A percentile compares a stretch with the other conserved stretches of the same genome.
phyloP scores from a whole-genome alignment of 2,329 filamentous ascomycete genomes.

The Curvularia sp. region DNA sequence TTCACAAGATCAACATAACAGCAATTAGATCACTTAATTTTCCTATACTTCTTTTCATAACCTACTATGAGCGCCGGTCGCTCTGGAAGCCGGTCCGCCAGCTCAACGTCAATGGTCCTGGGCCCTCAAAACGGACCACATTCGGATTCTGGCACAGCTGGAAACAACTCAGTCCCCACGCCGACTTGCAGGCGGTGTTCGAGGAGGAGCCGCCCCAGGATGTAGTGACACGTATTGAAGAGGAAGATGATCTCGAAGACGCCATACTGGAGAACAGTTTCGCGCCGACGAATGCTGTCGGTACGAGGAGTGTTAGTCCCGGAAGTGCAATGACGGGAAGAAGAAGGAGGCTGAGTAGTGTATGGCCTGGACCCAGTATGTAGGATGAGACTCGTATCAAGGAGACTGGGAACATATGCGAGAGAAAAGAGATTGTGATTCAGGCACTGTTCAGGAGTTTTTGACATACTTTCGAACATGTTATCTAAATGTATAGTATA shows the following conservation, averaged over 20 bases:
- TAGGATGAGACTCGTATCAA: constrained; percentile 2
- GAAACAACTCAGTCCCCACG: constrained; percentile 71
- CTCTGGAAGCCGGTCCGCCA: constrained; percentile 65
- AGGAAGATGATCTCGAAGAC: constrained; percentile 58
- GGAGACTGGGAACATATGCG: not conserved
- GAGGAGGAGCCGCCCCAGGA: constrained; percentile 71
- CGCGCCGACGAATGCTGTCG: constrained; percentile 26
- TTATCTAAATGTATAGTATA: not conserved
- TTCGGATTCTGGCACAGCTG: constrained; percentile 63
- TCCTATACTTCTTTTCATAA: constrained; percentile 75
- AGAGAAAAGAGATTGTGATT: not conserved
- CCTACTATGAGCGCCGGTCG: constrained; percentile 71
- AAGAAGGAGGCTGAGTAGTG: constrained; percentile 47
- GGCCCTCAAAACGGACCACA: constrained; percentile 52
- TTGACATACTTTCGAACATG: not conserved
- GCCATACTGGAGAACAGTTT: constrained; percentile 54
- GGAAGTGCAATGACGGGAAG: constrained; percentile 39
- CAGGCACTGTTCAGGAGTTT: not conserved
- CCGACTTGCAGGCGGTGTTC: constrained; percentile 76
- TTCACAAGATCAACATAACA: constrained; percentile 87
- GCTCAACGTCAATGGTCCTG: constrained; percentile 34
- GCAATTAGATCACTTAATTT: constrained; percentile 77
- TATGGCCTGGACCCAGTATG: constrained; percentile 39
- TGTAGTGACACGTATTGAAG: constrained; percentile 57
- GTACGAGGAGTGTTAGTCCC: constrained; percentile 42